phyloP scores from a whole-genome alignment of 2,329 filamentous ascomycete genomes.

The Aspergillus pseudotamarii region DNA sequence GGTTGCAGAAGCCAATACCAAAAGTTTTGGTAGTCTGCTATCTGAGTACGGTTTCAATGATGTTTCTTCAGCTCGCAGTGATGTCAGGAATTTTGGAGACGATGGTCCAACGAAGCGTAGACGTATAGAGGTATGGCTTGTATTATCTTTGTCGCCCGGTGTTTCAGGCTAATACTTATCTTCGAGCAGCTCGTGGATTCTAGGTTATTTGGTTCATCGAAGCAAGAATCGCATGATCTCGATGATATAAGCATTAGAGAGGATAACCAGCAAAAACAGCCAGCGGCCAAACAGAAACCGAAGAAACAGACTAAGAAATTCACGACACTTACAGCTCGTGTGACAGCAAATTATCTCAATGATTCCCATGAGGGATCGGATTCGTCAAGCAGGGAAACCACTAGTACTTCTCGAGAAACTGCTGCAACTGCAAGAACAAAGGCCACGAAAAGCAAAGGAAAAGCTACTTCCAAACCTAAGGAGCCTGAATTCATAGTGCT shows the following conservation, averaged over 20 bases:
- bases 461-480: constrained; percentile 27
- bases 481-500: constrained; percentile 60
- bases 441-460: constrained; percentile 16
- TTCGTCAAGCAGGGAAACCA: constrained; percentile 9
- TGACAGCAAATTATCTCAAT: constrained; percentile 69
- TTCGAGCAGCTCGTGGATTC: constrained; percentile 29
- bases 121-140: constrained; percentile 37
- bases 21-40: constrained; percentile 39
- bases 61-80: constrained; percentile 14
- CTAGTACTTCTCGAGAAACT: constrained; percentile 5
- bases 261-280: constrained; percentile 15
- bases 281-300: constrained; percentile 23
- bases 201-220: constrained; percentile 16
- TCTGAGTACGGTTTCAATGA: constrained; percentile 45
- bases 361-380: constrained; percentile 31
- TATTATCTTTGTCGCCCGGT: not conserved
- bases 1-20: constrained; percentile 1
- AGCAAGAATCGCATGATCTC: constrained; percentile 8
- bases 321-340: constrained; percentile 76
- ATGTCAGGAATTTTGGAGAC: constrained; percentile 18
- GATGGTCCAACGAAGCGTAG: constrained; percentile 40
- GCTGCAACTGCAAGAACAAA: not conserved
- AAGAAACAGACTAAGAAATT: constrained; percentile 69
- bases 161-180: constrained; percentile 6
- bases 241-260: constrained; percentile 18